A percentile compares a stretch with the other conserved stretches of the same genome.
Conservation (phyloP, 2,329 filamentous ascomycete genomes). For the Penicillium fuscoglaucum region DNA sequence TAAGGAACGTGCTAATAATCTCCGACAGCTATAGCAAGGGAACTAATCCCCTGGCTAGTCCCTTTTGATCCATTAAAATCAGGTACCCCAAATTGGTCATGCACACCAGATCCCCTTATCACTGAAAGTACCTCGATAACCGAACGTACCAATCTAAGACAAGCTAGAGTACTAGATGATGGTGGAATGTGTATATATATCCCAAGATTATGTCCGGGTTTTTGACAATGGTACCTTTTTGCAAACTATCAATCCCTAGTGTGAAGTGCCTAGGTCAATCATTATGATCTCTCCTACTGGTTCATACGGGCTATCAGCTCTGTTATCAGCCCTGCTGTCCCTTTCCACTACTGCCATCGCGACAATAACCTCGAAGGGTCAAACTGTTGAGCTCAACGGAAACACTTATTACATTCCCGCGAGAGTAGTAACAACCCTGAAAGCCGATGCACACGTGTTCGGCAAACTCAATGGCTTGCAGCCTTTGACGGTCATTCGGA, state of each 20-base stretch:
- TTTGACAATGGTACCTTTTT: not conserved
- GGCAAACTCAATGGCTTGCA: not conserved
- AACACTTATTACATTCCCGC: not conserved
- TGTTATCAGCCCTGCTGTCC: not conserved
- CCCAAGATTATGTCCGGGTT: not conserved
- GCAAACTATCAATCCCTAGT: not conserved
- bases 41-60: not conserved
- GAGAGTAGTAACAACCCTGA: not conserved
- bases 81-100: not conserved
- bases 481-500: not conserved
- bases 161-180: not conserved
- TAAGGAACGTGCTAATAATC: not conserved
- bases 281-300: not conserved
- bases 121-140: not conserved
- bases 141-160: too few relatives aligned
- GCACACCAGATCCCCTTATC: not conserved
- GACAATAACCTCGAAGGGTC: not conserved
- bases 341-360: not conserved
- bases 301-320: not conserved
- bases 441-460: not conserved
- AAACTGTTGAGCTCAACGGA: not conserved
- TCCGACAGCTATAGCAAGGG: not conserved
- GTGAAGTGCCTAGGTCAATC: not conserved
- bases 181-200: not conserved
- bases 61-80: not conserved